Percentiles rank a stretch among this genome's conserved stretches.
Evolutionary conservation across 208 protist genomes (phyloP).

Genomic region (Herpetomonas muscarum): DNA sequence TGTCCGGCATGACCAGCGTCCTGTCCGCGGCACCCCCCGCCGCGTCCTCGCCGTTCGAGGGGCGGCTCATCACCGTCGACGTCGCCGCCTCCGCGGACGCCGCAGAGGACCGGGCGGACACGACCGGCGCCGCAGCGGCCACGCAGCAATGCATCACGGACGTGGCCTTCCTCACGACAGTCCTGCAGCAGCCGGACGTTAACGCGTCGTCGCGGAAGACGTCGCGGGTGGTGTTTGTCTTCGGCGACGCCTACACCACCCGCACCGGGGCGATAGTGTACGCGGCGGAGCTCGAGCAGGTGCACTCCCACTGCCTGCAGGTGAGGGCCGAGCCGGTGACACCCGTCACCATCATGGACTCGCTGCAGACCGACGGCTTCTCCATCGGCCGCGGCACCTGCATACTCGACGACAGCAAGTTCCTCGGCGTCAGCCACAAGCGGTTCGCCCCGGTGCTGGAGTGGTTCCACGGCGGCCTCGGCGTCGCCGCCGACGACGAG

Average conservation of each 20-base stretch:
- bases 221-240: slow-evolving; percentile 54
- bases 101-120: neutral
- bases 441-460: slow-evolving; percentile 42
- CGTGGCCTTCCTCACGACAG: slow-evolving; percentile 16
- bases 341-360: neutral
- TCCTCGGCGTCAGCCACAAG: slow-evolving; percentile 27
- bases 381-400: neutral
- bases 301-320: neutral
- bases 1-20: too few relatives aligned
- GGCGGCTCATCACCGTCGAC: neutral
- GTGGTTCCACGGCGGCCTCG: slow-evolving; percentile 57
- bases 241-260: slow-evolving; percentile 66
- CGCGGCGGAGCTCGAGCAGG: neutral
- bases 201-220: slow-evolving; percentile 24
- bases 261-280: slow-evolving; percentile 33
- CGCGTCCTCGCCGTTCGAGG: neutral
- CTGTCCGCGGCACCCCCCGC: neutral
- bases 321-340: slow-evolving; percentile 5
- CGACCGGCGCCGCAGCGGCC: neutral
- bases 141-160: slow-evolving; percentile 9
- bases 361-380: neutral
- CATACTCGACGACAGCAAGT: slow-evolving; percentile 3
- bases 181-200: slow-evolving; percentile 14
- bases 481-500: slow-evolving; percentile 22
- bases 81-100: neutral